A percentile compares a stretch with the other conserved stretches of the same genome.
Conservation (phyloP, 148 eudicot species). For the Polygonum maritimum region DNA sequence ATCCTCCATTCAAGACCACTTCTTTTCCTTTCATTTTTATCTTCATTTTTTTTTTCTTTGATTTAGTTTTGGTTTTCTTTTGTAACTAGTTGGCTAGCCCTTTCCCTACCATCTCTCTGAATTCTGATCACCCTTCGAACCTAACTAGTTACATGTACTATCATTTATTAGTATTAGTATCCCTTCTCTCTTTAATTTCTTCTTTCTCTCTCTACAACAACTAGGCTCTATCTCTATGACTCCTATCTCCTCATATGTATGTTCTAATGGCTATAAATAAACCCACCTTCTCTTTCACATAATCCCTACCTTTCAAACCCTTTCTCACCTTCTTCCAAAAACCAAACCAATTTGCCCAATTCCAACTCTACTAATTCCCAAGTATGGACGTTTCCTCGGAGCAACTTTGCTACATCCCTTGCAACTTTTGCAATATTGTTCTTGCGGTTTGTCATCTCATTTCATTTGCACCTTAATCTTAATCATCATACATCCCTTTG, state of each 20-base stretch:
- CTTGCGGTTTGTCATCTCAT: conserved; percentile 9
- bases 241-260: background rate
- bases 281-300: background rate
- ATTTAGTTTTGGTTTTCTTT: background rate
- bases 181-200: background rate
- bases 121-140: background rate
- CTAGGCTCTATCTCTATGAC: background rate
- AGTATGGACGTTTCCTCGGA: conserved; percentile 42
- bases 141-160: background rate
- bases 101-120: background rate
- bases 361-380: background rate
- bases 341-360: too few relatives aligned
- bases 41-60: too few relatives aligned
- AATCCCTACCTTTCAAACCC: background rate
- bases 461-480: background rate
- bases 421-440: conserved; percentile 73
- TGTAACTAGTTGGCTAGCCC: background rate
- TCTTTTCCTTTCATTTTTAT: background rate
- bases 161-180: too few relatives aligned
- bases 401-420: conserved; percentile 89
- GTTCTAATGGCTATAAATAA: background rate
- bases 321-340: background rate
- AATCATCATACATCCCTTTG: background rate
- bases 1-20: conserved; percentile 1
- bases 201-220: background rate